Conservation (phyloP, 441 rosid species). For the Euphorbia schlechtendalii region DNA sequence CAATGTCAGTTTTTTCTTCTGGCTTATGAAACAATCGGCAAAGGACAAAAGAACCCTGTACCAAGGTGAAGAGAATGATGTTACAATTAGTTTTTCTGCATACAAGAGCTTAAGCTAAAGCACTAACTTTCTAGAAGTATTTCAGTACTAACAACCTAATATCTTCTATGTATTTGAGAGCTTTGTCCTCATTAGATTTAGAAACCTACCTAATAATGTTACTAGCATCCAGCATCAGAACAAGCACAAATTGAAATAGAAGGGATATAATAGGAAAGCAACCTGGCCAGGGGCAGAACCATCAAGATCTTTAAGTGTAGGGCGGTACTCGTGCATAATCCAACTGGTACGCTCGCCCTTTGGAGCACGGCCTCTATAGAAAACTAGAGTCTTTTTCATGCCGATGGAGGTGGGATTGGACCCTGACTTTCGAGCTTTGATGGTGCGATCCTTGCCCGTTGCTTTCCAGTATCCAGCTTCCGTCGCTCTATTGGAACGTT, state of each 20-base stretch:
- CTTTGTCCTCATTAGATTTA: too few species aligned
- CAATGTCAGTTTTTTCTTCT: conserved; percentile 35
- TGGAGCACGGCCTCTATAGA: too few species aligned
- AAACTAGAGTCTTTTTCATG: conserved; percentile 90
- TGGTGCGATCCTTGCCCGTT: conserved; percentile 84
- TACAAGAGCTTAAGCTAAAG: background rate
- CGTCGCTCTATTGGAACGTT: conserved; percentile 84
- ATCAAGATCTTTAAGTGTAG: conserved; percentile 63
- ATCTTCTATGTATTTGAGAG: background rate
- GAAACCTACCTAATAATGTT: background rate
- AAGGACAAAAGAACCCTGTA: conserved; percentile 62
- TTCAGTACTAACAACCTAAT: background rate
- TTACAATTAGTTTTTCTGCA: too few species aligned
- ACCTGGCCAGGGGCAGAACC: conserved; percentile 83
- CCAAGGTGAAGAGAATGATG: conserved; percentile 2
- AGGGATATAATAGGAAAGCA: conserved; percentile 1
- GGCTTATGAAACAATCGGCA: conserved; percentile 74
- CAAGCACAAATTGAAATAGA: background rate
- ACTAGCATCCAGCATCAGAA: background rate
- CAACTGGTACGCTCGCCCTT: conserved; percentile 74
- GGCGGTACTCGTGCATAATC: conserved; percentile 92
- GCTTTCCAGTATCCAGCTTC: conserved; percentile 94
- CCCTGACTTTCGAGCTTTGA: conserved; percentile 48
- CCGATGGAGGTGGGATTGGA: conserved; percentile 34
- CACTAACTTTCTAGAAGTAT: background rate